These are phyloP conservation scores for Scutellaria baicalensis DNA, from an alignment of 257 asterid species.

Conservation along the genomic window DNA sequence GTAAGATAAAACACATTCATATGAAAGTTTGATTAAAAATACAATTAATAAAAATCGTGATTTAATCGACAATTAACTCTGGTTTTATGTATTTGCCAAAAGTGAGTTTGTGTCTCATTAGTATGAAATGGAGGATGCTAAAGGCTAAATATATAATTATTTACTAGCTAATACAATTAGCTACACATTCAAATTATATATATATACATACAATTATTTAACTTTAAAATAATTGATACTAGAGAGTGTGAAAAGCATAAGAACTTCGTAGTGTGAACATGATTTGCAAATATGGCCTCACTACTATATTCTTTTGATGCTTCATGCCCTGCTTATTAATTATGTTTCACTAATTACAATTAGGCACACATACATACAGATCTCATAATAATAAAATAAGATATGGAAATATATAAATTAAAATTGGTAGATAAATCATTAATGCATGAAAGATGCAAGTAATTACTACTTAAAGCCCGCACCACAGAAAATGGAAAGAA, in stretches of 20 bases:
- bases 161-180: background rate
- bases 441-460: background rate
- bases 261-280: conserved; percentile 2
- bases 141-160: background rate
- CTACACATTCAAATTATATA: background rate
- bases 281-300: background rate
- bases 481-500: conserved; percentile 18
- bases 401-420: too few relatives aligned
- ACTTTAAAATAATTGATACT: background rate
- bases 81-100: too few relatives aligned
- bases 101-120: background rate
- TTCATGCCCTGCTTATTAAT: background rate
- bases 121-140: background rate
- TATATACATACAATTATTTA: too few relatives aligned
- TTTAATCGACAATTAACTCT: too few relatives aligned
- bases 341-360: background rate
- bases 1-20: too few relatives aligned
- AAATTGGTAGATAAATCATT: too few relatives aligned
- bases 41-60: too few relatives aligned
- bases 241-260: background rate
- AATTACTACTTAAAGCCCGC: conserved; percentile 6
- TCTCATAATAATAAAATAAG: background rate
- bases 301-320: conserved; percentile 2
- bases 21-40: too few relatives aligned
- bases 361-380: background rate